phyloP scores from a whole-genome alignment of 345 rosid species.

The Geranium brycei region DNA sequence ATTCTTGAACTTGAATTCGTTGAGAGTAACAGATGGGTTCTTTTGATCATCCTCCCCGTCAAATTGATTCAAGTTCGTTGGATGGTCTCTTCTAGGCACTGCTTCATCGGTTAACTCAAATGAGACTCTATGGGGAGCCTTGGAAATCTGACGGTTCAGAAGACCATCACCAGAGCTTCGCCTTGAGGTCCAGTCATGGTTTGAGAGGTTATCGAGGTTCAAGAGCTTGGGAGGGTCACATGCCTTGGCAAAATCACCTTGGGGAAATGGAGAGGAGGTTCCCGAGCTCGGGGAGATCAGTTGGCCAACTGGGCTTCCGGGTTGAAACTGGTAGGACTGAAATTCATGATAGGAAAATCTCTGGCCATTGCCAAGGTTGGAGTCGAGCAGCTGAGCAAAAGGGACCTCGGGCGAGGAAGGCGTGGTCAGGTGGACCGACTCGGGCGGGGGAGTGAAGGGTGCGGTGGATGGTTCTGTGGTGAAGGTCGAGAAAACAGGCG shows the following conservation, averaged over 20 bases:
- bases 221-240: constrained; percentile 56
- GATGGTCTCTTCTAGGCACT: no score
- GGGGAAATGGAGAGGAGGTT: constrained; percentile 84
- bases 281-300: constrained; percentile 89
- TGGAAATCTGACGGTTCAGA: constrained; percentile 18
- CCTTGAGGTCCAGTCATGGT: constrained; percentile 24
- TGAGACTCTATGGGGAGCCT: constrained; percentile 34
- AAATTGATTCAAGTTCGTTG: constrained; percentile 1
- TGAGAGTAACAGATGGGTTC: constrained; percentile 35
- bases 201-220: constrained; percentile 38
- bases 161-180: constrained; percentile 27
- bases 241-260: constrained; percentile 30
- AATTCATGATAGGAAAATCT: constrained; percentile 51
- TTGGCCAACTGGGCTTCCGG: constrained; percentile 92
- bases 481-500: constrained; percentile 83
- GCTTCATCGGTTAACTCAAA: constrained; percentile 40
- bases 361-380: constrained; percentile 27
- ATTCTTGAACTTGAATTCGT: constrained; percentile 61
- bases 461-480: constrained; percentile 98
- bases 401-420: constrained; percentile 98
- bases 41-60: constrained; percentile 20
- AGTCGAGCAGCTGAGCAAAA: constrained; percentile 67
- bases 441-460: constrained; percentile 83
- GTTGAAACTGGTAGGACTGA: constrained; percentile 67
- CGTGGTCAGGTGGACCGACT: constrained; percentile 67